Conservation (phyloP, 257 asterid species). For the Scutellaria galericulata region DNA sequence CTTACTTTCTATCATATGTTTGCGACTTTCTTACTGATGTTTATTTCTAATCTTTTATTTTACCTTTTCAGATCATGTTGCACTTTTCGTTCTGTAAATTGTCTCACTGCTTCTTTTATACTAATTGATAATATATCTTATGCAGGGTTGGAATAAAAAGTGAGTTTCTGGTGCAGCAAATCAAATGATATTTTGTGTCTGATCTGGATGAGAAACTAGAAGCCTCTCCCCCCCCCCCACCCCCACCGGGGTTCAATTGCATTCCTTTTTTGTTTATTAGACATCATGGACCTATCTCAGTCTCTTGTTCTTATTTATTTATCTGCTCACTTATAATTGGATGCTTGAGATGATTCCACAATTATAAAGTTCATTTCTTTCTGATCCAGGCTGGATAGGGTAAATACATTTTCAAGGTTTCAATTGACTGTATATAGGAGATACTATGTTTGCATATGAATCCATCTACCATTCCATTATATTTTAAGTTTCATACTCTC, state of each 20-base stretch:
- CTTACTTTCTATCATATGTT: constrained; percentile 22
- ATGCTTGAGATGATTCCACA: no score
- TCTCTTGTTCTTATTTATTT: neutral
- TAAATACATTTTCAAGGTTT: no score
- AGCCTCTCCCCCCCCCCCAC: neutral
- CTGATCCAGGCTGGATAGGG: no score
- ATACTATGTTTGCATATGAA: neutral
- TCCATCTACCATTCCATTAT: neutral
- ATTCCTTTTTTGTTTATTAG: constrained; percentile 22
- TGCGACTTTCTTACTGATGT: constrained; percentile 12
- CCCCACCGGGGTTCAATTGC: constrained; percentile 6
- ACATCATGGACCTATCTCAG: constrained; percentile 27
- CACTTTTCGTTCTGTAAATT: constrained; percentile 17
- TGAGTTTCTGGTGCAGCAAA: constrained; percentile 53
- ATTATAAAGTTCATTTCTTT: no score
- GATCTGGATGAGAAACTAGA: constrained; percentile 23
- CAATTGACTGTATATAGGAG: no score
- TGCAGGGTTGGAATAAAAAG: constrained; percentile 99
- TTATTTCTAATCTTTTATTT: constrained; percentile 3
- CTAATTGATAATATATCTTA: constrained; percentile 34
- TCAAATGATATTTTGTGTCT: constrained; percentile 29
- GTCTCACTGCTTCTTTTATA: neutral
- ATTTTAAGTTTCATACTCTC: neutral
- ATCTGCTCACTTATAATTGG: no score
- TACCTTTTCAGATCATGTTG: neutral